Evolutionary conservation across 1,284 basidiomycete species (phyloP).

Genomic region (Abortiporus biennis): DNA sequence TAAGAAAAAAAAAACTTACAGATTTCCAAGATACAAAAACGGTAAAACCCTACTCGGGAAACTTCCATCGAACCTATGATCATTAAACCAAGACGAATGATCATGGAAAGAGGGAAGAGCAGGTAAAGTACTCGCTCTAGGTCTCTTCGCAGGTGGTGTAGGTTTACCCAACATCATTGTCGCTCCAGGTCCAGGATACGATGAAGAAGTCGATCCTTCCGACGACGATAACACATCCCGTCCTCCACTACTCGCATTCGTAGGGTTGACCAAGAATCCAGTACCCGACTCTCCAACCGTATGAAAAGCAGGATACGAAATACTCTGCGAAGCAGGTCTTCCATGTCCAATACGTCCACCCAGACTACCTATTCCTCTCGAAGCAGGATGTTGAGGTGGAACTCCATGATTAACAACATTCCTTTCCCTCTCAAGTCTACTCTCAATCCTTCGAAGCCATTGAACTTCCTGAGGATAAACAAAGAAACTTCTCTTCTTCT

Average conservation of each 20-base stretch:
- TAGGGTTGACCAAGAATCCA: no score
- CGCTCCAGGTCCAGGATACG: slow-evolving; percentile 2
- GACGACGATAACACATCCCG: no score
- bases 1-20: slow-evolving; percentile 47
- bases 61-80: slow-evolving; percentile 88
- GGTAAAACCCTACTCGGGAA: slow-evolving; percentile 93
- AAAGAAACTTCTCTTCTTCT: slow-evolving; percentile 79
- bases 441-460: slow-evolving; percentile 74
- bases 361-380: no score
- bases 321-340: slow-evolving; percentile 2
- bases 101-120: slow-evolving; percentile 58
- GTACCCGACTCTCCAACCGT: no score
- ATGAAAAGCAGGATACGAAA: slow-evolving; percentile 37
- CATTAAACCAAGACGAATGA: slow-evolving; percentile 89
- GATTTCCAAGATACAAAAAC: slow-evolving; percentile 92
- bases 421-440: slow-evolving; percentile 44
- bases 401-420: neutral
- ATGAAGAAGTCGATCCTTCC: no score
- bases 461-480: slow-evolving; percentile 83
- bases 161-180: slow-evolving; percentile 3
- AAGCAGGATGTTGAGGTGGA: neutral
- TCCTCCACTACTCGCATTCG: no score
- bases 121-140: slow-evolving; percentile 65
- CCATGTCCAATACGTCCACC: neutral
- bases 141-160: slow-evolving; percentile 30